Percentiles rank a stretch among this genome's conserved stretches.
Evolutionary conservation across 495 filamentous ascomycete species (phyloP).

Genomic region (Talaromyces ruber): DNA sequence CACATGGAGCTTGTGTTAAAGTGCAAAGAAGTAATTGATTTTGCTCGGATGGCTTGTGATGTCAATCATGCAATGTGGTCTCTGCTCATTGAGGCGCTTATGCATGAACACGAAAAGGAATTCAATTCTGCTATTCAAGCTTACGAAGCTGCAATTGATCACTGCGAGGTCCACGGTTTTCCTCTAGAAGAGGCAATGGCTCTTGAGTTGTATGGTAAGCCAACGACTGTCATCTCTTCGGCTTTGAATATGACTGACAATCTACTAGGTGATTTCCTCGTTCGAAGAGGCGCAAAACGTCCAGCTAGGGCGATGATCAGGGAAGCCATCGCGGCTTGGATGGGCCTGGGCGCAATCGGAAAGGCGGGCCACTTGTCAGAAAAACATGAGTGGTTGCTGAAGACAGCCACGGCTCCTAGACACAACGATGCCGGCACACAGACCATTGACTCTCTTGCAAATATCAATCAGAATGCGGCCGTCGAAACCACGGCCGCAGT

Average conservation of each 20-base stretch:
- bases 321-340: slow-evolving; percentile 66
- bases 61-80: slow-evolving; percentile 79
- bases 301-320: slow-evolving; percentile 64
- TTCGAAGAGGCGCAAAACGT: slow-evolving; percentile 60
- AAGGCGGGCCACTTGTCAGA: slow-evolving; percentile 62
- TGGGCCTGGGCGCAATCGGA: slow-evolving; percentile 64
- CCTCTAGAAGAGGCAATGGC: slow-evolving; percentile 72
- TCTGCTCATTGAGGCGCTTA: slow-evolving; percentile 62
- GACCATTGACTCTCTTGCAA: slow-evolving; percentile 47
- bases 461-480: slow-evolving; percentile 46
- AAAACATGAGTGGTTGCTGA: slow-evolving; percentile 64
- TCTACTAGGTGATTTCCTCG: slow-evolving; percentile 56
- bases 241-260: neutral
- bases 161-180: slow-evolving; percentile 69
- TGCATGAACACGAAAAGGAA: slow-evolving; percentile 55
- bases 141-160: slow-evolving; percentile 54
- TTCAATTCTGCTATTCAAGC: slow-evolving; percentile 48
- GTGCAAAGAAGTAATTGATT: slow-evolving; percentile 58
- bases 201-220: slow-evolving; percentile 54
- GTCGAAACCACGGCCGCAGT: slow-evolving; percentile 25
- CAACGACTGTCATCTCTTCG: neutral
- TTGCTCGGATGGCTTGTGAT: slow-evolving; percentile 57
- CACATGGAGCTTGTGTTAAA: slow-evolving; percentile 45
- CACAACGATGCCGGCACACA: slow-evolving; percentile 66
- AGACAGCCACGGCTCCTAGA: slow-evolving; percentile 51